Base-by-base conservation (phyloP, 129 eudicot genomes). In the Heracleum sosnowskyi region DNA sequence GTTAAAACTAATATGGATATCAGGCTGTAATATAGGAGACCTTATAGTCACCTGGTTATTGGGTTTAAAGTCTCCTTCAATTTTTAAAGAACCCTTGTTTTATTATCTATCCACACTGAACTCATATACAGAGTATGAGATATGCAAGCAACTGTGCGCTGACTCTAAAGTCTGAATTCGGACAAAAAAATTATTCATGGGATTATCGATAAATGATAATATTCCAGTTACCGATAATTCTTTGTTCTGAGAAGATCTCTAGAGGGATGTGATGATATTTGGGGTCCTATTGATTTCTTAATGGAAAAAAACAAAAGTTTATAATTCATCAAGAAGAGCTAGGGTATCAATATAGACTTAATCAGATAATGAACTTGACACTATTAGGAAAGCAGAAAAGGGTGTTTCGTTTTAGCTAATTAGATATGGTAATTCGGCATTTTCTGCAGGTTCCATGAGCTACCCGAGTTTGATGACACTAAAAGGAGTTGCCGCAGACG, bases 401-500 rank as follows among this genome's bases (percentile, higher is more conserved):
- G 42, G 62, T 41, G 17, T 39, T 73, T 79, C 13, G 45, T n/a
- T 36, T 51, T 41, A 64, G 15, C 39, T 74, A 45, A 75, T 72
- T 31, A 76, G 66, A 80, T 31, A 26, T 28, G 40, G 69, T 55
- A 44, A 73, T 53, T 11, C 68, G 85, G 31, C 55, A 55, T 72
- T 68, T 71, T 81, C 74, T 81, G 82, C 93, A 92, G 98, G 94
- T 93, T 93, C 81, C 98, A 93, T 83, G 95, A 89, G 80, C 39
- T 93, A 63, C 41, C 89, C 34, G 97, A 93, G 86, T 93, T 93
- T 73, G 98, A 93, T 89, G 97, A 89, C 24, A 79, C 90, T 34
- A 93, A 93, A 85, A 91, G 97, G 80, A 93, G 98, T 79, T 93
- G 97, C 47, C 94, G 97, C 68, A 87, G 97, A 85, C 93, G 97